Conservation (phyloP, 805 yeast genomes). For the Peterozyma xylosa region DNA sequence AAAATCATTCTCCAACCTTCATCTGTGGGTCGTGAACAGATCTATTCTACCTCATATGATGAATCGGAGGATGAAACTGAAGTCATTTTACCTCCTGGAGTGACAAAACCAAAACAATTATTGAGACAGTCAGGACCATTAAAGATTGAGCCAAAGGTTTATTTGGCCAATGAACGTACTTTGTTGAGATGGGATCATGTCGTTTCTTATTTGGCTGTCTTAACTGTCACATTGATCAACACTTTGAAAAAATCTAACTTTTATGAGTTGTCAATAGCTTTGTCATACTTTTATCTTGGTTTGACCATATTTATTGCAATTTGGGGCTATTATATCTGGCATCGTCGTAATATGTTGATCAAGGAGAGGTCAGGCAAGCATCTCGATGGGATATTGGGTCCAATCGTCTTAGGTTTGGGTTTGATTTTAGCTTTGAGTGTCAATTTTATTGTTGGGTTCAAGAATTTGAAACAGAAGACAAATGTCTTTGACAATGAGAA, state of each 20-base stretch:
- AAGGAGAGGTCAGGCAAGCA: constrained; percentile 79
- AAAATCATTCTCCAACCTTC: background rate
- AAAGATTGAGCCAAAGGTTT: constrained; percentile 94
- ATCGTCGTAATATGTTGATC: constrained; percentile 64
- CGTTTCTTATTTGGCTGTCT: constrained; percentile 72
- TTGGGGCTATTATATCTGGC: constrained; percentile 84
- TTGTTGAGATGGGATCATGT: constrained; percentile 93
- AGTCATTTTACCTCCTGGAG: constrained; percentile 69
- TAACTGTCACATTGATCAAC: constrained; percentile 78
- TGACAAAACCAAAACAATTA: constrained; percentile 67
- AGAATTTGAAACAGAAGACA: constrained; percentile 17
- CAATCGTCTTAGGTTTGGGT: constrained; percentile 68
- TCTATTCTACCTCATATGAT: background rate
- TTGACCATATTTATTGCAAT: constrained; percentile 76
- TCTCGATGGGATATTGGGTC: constrained; percentile 86
- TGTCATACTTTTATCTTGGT: constrained; percentile 76
- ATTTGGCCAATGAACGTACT: constrained; percentile 98
- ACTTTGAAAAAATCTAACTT: constrained; percentile 64
- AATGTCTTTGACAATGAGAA: background rate
- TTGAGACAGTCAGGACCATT: constrained; percentile 87
- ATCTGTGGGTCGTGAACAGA: background rate
- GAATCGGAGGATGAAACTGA: background rate
- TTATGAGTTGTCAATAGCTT: constrained; percentile 50
- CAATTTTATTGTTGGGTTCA: constrained; percentile 67
- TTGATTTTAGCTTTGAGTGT: constrained; percentile 57